Evolutionary conservation across 495 filamentous ascomycete species (phyloP), one percentile per base, ranked within the genome.

Genomic region (Tuber indicum): DNA sequence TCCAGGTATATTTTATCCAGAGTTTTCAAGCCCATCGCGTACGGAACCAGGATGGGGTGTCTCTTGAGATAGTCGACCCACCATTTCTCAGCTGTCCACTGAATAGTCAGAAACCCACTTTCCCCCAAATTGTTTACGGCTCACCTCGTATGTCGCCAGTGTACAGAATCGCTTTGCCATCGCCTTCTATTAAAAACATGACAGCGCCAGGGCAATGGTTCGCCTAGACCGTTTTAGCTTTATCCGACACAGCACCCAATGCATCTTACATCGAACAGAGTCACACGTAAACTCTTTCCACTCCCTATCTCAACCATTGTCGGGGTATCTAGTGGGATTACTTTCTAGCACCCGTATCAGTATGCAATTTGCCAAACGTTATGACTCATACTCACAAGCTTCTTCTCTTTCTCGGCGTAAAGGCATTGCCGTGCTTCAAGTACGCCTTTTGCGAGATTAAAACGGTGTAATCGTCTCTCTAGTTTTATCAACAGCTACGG

Each of bases 161-260:
- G 81, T 97, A 98, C 1, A 98, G 86, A 21, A 94, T 88, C 12
- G 93, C 91, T 74, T 92, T 94, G 10, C 88, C 88, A 73, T 89
- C 84, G 7, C 90, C 90, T 83, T 98, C 92, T 62, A 98, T 91
- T 10, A 98, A 90, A 82, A 98, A 97, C 93, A 97, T 97, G 43
- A 97, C 94, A 36, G 94, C 91, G 4, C 95, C 95, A 32, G 91
- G 86, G 82, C 95, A 98, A 81, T 98, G 95, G 82, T 98, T 98
- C 12, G 95, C 85, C 84, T 85, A 26, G 5, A 52, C 45, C 36
- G 26, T 71, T 76, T 77, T 43, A 41, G 74, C 44, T 26, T 75
- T 72, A 9, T 58, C 19, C 4, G 6, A 26, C 7, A 42, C 26
- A 12, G 21, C 70, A 21, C 12, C 7, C 32, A n/a, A 39, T 39